Conservation (phyloP, 805 yeast genomes). For the Spathaspora girioi region DNA sequence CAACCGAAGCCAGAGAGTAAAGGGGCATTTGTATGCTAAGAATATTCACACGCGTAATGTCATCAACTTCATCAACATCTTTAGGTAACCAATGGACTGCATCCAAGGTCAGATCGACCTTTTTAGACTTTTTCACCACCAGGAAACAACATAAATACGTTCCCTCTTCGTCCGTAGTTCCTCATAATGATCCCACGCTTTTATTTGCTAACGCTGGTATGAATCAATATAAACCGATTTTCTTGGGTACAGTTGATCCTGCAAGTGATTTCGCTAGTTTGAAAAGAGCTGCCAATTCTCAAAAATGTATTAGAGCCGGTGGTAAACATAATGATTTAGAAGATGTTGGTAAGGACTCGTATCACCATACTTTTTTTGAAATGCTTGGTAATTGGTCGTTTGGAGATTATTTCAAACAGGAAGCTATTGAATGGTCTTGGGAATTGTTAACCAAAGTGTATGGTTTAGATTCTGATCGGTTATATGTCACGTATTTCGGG, state of each 20-base stretch:
- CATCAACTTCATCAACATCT: conserved; percentile 2
- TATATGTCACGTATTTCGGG: conserved; percentile 94
- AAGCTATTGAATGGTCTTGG: conserved; percentile 89
- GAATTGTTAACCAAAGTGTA: conserved; percentile 83
- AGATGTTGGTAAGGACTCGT: conserved; percentile 96
- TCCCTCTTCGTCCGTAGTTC: conserved; percentile 91
- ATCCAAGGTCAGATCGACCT: conserved; percentile 72
- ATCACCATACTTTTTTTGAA: conserved; percentile 98
- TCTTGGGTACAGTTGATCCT: conserved; percentile 96
- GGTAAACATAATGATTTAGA: conserved; percentile 98
- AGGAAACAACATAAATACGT: conserved; percentile 71
- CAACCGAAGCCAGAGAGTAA: too few relatives aligned
- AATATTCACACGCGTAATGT: conserved; percentile 1
- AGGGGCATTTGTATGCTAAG: conserved; percentile 5
- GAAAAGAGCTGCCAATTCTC: conserved; percentile 91
- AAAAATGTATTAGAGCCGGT: conserved; percentile 98
- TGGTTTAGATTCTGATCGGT: conserved; percentile 71
- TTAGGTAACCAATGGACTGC: conserved; percentile 35
- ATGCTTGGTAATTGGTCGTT: conserved; percentile 99
- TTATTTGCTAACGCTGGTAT: conserved; percentile 98
- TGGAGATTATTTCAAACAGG: conserved; percentile 97
- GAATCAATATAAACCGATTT: conserved; percentile 98
- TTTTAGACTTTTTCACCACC: conserved; percentile 72
- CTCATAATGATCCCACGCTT: conserved; percentile 96
- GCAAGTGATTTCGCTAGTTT: conserved; percentile 78